These are phyloP conservation scores for Cerioporus squamosus DNA, from an alignment of 1,284 basidiomycete species.

Conservation along the genomic window DNA sequence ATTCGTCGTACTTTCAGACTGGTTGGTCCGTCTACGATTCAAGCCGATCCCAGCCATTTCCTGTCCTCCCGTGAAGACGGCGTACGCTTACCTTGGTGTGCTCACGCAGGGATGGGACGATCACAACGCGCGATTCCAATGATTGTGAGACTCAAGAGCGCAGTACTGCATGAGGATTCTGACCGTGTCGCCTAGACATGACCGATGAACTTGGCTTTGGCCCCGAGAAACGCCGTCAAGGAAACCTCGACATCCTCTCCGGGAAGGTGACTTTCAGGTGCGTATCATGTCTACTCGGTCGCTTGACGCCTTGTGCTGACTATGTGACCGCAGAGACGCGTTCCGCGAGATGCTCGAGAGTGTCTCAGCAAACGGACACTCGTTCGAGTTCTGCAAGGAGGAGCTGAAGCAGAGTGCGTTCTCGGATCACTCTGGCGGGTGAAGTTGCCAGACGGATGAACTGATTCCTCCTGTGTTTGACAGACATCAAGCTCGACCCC, in stretches of 20 bases:
- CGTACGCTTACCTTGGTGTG: too few species aligned
- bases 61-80: too few species aligned
- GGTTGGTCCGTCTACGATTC: slow-evolving; percentile 55
- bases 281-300: slow-evolving; percentile 20
- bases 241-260: slow-evolving; percentile 74
- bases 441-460: too few species aligned
- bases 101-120: slow-evolving; percentile 84
- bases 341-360: slow-evolving; percentile 84
- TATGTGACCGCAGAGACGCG: slow-evolving; percentile 57
- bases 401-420: slow-evolving; percentile 52
- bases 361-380: slow-evolving; percentile 64
- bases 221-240: slow-evolving; percentile 63
- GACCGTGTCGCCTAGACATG: slow-evolving; percentile 53
- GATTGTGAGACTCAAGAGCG: slow-evolving; percentile 65
- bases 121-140: slow-evolving; percentile 89
- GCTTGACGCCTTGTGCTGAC: neutral
- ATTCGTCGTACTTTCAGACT: slow-evolving; percentile 89
- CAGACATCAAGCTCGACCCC: slow-evolving; percentile 84
- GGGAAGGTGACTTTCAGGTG: slow-evolving; percentile 77
- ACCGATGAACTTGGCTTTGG: slow-evolving; percentile 83
- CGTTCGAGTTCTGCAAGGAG: slow-evolving; percentile 83
- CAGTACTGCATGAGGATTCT: neutral
- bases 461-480: neutral
- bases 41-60: too few species aligned
- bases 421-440: neutral